Evolutionary conservation across 2,329 filamentous ascomycete genomes (phyloP), one percentile per base, ranked within the genome.

Genomic region (Colletotrichum ledebouriae): DNA sequence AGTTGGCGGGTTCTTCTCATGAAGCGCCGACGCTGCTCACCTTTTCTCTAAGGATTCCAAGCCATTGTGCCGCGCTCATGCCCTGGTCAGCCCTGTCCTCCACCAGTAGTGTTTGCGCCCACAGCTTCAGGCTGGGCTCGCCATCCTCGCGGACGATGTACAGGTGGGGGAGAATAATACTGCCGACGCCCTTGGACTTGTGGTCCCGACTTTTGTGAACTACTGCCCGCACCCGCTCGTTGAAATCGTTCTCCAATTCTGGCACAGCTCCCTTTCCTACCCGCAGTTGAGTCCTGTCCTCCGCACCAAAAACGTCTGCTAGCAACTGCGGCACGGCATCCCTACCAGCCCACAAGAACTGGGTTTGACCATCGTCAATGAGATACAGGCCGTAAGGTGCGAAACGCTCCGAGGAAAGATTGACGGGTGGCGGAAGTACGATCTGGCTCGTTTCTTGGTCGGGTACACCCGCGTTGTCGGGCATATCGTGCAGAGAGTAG

Each of bases 141-240:
- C 96, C 96, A 76, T 98, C 96, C 80, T 98, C 95, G 74, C 94
- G 90, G 70, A 98, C 92, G 74, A 98, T 87, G 78, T 98, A 99
- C 64, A 99, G 84, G 75, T 97, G 93, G 56, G 96, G 96, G 70
- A 97, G 89, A n/a, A 91, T 88, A 72, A 98, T 97, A 79, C 94
- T 97, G 71, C 96, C 96, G 15, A 96, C 94, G 2, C 94, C 94
- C 76, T 94, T 92, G 34, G 92, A 87, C 77, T 90, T 87, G 82
- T 97, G 92, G 76, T 98, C 95, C 64, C 91, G 87, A 78, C 93
- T 97, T 89, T 99, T 99, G 74, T 94, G 91, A 64, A 98, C 83
- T 10, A 99, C 94, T 6, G 92, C 92, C 58, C 96, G 89, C 41
- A 99, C 91, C 29, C 95, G 89, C 83, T 98, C 95, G 80, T 94